These are phyloP conservation scores for Collybia nuda DNA, from an alignment of 768 basidiomycete genomes.

Conservation along the genomic window DNA sequence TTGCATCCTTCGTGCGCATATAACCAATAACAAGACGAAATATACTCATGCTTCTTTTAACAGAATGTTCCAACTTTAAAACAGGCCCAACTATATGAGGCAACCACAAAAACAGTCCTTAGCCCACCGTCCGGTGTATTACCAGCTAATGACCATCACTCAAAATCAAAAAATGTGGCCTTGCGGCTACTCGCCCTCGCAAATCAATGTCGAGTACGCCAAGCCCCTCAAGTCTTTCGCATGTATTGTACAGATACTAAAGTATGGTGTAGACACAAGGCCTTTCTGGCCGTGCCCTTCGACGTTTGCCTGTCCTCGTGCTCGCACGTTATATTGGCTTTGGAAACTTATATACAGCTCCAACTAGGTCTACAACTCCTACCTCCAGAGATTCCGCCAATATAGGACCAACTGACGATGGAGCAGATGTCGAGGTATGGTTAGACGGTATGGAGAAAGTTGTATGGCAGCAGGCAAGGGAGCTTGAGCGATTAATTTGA, in stretches of 20 bases:
- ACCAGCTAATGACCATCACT: slow-evolving; percentile 32
- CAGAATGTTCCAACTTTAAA: slow-evolving; percentile 64
- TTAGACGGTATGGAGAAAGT: slow-evolving; percentile 82
- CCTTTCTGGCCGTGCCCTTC: slow-evolving; percentile 91
- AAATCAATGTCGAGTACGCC: slow-evolving; percentile 62
- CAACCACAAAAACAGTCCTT: slow-evolving; percentile 30
- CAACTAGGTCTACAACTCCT: slow-evolving; percentile 1
- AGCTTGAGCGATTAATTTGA: slow-evolving; percentile 43
- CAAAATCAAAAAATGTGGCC: slow-evolving; percentile 54
- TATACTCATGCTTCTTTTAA: slow-evolving; percentile 5
- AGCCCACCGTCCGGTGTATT: slow-evolving; percentile 2
- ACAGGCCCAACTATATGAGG: slow-evolving; percentile 59
- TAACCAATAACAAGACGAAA: not conserved
- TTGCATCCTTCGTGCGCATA: slow-evolving; percentile 57
- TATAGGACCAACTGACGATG: slow-evolving; percentile 13
- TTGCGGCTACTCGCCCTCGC: slow-evolving; percentile 68
- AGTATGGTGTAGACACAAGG: slow-evolving; percentile 50
- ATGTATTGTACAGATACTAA: slow-evolving; percentile 4
- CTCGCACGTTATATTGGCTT: slow-evolving; percentile 79
- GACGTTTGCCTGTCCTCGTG: slow-evolving; percentile 92
- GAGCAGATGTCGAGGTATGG: slow-evolving; percentile 67
- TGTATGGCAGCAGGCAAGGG: slow-evolving; percentile 55
- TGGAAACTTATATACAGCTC: slow-evolving; percentile 28
- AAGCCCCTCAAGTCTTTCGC: not conserved
- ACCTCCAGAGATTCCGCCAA: not conserved